Evolutionary conservation across 2,329 filamentous ascomycete species (phyloP).

Genomic region (Paecilomyces niveus): DNA sequence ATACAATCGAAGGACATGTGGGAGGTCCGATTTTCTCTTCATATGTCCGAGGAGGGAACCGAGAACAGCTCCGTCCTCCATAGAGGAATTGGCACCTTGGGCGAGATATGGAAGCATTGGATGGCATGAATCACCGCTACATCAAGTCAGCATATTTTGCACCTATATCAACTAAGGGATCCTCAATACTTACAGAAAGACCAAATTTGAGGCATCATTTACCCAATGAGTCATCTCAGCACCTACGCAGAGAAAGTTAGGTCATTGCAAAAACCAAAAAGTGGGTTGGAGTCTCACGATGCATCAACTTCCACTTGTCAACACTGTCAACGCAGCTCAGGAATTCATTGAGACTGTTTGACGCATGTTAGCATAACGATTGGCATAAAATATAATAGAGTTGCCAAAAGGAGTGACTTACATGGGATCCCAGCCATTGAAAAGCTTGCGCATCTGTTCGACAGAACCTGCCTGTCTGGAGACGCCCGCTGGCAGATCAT

Average conservation of each 20-base stretch:
- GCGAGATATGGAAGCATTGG: conserved; percentile 58
- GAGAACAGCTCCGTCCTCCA: conserved; percentile 62
- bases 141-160: not conserved
- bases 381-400: not conserved
- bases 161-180: not conserved
- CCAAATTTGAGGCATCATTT: conserved; percentile 1
- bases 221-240: conserved; percentile 42
- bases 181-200: conserved; percentile 9
- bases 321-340: conserved; percentile 50
- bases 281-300: conserved; percentile 17
- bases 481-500: conserved; percentile 52
- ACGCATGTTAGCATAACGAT: not conserved
- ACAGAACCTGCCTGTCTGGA: conserved; percentile 47
- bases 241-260: not conserved
- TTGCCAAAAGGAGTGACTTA: not conserved
- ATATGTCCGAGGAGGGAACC: conserved; percentile 52
- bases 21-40: conserved; percentile 35
- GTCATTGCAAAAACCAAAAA: not conserved
- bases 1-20: conserved; percentile 37
- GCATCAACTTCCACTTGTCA: conserved; percentile 63
- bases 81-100: conserved; percentile 59
- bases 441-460: conserved; percentile 55
- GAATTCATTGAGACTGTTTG: conserved; percentile 32
- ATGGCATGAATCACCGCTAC: conserved; percentile 53
- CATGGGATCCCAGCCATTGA: conserved; percentile 57